Base-by-base conservation (phyloP, 208 protist species). In the Wallacemonas sp. region DNA sequence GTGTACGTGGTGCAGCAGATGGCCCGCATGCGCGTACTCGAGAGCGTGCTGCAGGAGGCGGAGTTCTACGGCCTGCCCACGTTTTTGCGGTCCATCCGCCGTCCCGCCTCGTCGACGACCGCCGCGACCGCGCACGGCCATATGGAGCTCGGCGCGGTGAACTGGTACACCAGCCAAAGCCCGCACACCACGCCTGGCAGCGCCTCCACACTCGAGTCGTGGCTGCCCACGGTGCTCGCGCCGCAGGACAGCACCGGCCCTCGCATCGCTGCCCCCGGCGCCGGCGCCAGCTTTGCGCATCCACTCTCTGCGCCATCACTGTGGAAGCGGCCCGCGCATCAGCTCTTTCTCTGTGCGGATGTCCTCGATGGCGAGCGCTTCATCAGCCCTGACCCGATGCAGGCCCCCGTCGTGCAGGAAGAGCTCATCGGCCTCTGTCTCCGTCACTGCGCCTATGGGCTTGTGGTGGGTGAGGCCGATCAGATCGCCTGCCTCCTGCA, bases 11-110 rank as follows among this genome's bases (percentile, higher is more conserved):
- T 87, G 45, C 82, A 91, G 3, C 66, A 72, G 41, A 57, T 54
- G 41, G 62, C 69, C 3, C 84, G 90, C 2, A 59, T 61, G 33
- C 57, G 63, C n/a, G 66, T 71, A 1, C 46, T 93, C 61, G 54
- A 70, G 1, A 29, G 23, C 14, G 59, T 95, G 12, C 67, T 95
- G 18, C 55, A 63, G 18, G 79, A 79, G 46, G 80, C 77, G 2
- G 77, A 89, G 63, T 82, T 92, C 42, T 93, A 91, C 65, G 90
- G 90, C 0, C 71, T 95, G n/a, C 90, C 90, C 1, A 81, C 81
- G n/a, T 92, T 95, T 66, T 69, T 95, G 52, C 84, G 90, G 7
- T 93, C 83, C n/a, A 89, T 95, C 48, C 86, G 90, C 5, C 44
- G 72, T 18, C 52, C 46, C 14, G 4, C 50, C 7, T 11, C 41